Base-by-base conservation (phyloP, 306 rosid genomes). In the Hippophae rhamnoides region DNA sequence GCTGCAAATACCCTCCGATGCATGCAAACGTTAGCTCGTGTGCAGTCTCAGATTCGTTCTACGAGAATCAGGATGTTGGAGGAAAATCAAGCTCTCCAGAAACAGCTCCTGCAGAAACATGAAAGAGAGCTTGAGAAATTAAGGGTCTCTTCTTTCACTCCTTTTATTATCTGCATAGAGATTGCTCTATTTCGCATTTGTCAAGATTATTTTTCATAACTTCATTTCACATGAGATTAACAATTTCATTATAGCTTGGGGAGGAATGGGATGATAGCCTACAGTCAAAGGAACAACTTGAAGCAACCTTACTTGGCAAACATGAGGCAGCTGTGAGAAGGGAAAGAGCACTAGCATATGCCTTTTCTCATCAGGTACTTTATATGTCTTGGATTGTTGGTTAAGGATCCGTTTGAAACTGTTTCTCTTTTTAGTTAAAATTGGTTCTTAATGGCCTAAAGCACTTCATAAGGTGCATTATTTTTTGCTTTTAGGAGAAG, bases 251-350 rank as follows among this genome's bases (percentile, higher is more conserved):
- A 69, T 81, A 93, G 99, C 82, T 86, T 68, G 99, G 85, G 61
- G 99, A 88, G 79, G 95, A 85, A 78, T 93, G 99, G 99, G 99
- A 93, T 77, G 89, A 82, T 76, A 93, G 97, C 84, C 25, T 82
- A 40, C 97, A 88, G 73, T 93, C 99, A 43, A 93, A 86, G 80
- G 99, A 88, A 71, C 99, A 88, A 79, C 73, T 88, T 45, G 99
- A 93, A 74, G 95, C 99, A 49, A 72, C 68, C 71, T 76, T 93
- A 50, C 76, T 88, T 8, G 65, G 83, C 85, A 93, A 88, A 78
- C 79, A 93, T 38, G 99, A 88, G 76, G 99, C 99, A 54, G 18
- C 97, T 63, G 79, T 79, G 78, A 84, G 95, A 74, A 82, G 99
- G 78, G 99, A 93, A 70, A 88, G 96, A 62, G 99, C 97, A 25